Conservation (phyloP, 306 rosid genomes). For the Ammopiptanthus mongolicus region DNA sequence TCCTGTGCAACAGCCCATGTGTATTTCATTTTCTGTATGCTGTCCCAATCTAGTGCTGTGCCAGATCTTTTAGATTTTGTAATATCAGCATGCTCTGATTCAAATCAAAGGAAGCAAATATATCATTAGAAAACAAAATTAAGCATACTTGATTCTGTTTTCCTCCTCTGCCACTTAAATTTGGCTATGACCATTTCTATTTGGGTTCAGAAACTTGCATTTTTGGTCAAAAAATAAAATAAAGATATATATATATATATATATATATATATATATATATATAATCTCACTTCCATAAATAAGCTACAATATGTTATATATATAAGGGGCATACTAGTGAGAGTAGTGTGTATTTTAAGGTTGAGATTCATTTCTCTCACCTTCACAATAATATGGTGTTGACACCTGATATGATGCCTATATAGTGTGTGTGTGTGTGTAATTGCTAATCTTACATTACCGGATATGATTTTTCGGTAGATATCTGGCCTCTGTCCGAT, state of each 20-base stretch:
- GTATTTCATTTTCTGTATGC: slow-evolving; percentile 38
- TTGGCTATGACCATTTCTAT: background rate
- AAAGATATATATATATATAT: background rate
- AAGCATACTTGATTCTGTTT: background rate
- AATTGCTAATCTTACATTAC: slow-evolving; percentile 21
- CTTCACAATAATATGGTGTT: no score
- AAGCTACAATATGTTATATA: no score
- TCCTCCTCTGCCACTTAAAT: background rate
- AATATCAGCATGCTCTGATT: slow-evolving; percentile 32
- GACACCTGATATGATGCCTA: no score
- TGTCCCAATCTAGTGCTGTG: slow-evolving; percentile 32
- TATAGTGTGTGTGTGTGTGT: no score
- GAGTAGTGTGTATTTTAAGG: no score
- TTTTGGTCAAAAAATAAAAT: no score
- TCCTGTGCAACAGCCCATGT: slow-evolving; percentile 45
- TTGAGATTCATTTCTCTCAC: no score
- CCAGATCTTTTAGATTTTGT: slow-evolving; percentile 7
- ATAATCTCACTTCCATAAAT: no score
- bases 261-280: background rate
- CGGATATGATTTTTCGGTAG: slow-evolving; percentile 47
- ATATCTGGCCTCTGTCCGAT: slow-evolving; percentile 52
- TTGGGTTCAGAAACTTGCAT: background rate
- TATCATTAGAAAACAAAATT: background rate
- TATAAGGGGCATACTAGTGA: background rate
- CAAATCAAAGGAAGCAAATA: background rate